phyloP scores from a whole-genome alignment of 805 yeast genomes.

The Schwanniomyces vanrijiae region DNA sequence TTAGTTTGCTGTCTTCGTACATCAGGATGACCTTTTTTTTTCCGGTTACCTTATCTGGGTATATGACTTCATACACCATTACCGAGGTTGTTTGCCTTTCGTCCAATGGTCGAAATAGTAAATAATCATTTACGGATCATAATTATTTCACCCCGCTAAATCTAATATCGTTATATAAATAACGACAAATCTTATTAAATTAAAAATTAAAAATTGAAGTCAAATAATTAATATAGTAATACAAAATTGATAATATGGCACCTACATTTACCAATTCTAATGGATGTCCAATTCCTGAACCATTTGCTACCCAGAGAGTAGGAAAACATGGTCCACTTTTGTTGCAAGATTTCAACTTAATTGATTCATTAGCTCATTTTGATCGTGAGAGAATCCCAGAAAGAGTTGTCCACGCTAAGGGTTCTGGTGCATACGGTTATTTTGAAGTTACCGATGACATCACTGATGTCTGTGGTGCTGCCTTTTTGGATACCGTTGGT shows the following conservation, averaged over 20 bases:
- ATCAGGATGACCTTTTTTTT: too few species aligned
- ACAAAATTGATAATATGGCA: constrained; percentile 31
- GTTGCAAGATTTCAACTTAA: constrained; percentile 76
- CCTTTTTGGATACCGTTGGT: constrained; percentile 72
- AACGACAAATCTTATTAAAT: neutral
- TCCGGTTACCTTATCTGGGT: neutral
- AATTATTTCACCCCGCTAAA: constrained; percentile 3
- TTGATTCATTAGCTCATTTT: constrained; percentile 82
- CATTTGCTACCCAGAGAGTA: constrained; percentile 74
- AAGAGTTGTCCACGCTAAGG: constrained; percentile 92
- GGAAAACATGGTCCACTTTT: constrained; percentile 78
- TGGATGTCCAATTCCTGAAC: constrained; percentile 75
- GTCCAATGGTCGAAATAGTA: neutral
- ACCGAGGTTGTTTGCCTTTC: neutral
- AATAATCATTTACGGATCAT: neutral
- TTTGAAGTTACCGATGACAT: constrained; percentile 88
- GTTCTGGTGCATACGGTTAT: constrained; percentile 86
- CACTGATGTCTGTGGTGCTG: constrained; percentile 67
- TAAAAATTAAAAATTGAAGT: neutral
- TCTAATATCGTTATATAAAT: neutral
- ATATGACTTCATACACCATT: neutral
- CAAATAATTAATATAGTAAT: neutral
- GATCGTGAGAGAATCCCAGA: constrained; percentile 91
- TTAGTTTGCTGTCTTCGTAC: too few species aligned
- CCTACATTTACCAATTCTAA: constrained; percentile 70